Evolutionary conservation across 306 rosid species (phyloP).

Genomic region (Corylus avellana): DNA sequence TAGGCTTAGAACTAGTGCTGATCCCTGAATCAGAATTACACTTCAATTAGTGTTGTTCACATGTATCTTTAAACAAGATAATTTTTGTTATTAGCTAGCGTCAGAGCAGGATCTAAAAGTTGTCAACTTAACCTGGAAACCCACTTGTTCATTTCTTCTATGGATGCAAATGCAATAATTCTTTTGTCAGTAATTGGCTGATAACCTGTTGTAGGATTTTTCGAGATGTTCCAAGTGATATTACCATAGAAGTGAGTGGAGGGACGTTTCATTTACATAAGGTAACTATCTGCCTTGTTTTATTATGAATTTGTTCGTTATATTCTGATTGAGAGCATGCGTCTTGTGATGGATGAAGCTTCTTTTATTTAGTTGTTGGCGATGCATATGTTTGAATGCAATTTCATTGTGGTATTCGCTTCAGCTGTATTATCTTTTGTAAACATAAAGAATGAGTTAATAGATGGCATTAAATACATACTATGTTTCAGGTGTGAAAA

Average conservation of each 20-base stretch:
- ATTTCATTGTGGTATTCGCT: not conserved
- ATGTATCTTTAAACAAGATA: not conserved
- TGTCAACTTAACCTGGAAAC: conserved; percentile 10
- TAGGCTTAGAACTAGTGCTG: not conserved
- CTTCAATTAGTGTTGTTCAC: not conserved
- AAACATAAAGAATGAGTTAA: not conserved
- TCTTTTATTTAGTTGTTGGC: not conserved
- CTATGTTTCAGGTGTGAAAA: not conserved
- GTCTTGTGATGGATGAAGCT: conserved; percentile 2
- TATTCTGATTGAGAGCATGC: conserved; percentile 10
- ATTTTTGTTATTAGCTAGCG: not conserved
- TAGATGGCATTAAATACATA: not conserved
- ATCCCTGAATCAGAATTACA: not conserved
- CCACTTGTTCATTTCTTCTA: not conserved
- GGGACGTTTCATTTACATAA: conserved; percentile 79
- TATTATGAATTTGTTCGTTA: conserved; percentile 11
- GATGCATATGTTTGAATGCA: not conserved
- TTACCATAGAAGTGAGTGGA: conserved; percentile 82
- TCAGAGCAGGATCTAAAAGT: not conserved
- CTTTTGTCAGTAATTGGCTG: conserved; percentile 28
- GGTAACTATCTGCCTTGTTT: conserved; percentile 39
- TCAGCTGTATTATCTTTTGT: not conserved
- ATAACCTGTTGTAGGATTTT: conserved; percentile 72
- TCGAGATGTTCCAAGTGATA: conserved; percentile 96
- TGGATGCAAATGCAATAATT: not conserved